Evolutionary conservation across 2,329 filamentous ascomycete species (phyloP).

Genomic region (Colletotrichum sp.): DNA sequence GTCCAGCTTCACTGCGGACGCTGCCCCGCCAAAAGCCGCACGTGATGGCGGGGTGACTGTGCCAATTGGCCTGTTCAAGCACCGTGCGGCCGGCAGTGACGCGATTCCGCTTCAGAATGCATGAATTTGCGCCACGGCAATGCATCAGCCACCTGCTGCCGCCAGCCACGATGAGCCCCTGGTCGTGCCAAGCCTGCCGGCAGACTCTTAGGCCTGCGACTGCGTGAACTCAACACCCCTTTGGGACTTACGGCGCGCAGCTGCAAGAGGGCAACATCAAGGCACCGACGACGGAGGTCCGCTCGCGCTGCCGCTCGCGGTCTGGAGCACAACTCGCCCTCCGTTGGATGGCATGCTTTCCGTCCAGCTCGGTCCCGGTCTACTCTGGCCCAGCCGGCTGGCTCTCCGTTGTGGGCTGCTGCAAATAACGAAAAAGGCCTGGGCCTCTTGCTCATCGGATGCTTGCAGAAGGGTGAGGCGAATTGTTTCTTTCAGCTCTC

Average conservation of each 20-base stretch:
- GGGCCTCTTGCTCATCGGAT: neutral
- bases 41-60: slow-evolving; percentile 21
- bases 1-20: neutral
- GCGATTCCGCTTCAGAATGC: neutral
- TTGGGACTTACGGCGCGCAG: neutral
- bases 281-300: neutral
- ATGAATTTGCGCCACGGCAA: neutral
- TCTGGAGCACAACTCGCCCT: neutral
- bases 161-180: neutral
- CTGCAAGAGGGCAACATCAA: neutral
- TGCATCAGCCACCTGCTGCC: neutral
- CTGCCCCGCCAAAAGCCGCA: slow-evolving; percentile 14
- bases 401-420: neutral
- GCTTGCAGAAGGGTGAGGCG: neutral
- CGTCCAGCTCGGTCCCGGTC: neutral
- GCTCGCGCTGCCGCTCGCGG: neutral
- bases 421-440: neutral
- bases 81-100: neutral
- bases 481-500: neutral
- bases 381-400: neutral
- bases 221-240: neutral
- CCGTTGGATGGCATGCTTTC: neutral
- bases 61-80: neutral
- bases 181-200: neutral
- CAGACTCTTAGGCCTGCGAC: neutral